Conservation (phyloP, 1,284 basidiomycete species). For the Meira miltonrushii region DNA sequence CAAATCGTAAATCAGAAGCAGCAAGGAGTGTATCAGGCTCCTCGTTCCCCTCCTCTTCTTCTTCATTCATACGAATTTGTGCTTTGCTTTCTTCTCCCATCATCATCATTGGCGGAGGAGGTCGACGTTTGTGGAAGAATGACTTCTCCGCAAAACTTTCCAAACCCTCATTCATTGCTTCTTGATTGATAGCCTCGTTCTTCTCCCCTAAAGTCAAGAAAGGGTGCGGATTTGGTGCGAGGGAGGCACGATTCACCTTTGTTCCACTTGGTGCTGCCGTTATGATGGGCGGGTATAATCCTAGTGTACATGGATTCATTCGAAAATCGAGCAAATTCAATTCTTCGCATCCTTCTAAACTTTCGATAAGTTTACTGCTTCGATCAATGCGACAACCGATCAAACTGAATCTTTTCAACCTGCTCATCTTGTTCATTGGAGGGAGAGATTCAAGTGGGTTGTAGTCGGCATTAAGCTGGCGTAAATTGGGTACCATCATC, state of each 20-base stretch:
- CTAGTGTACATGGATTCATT: conserved; percentile 47
- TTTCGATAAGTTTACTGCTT: conserved; percentile 30
- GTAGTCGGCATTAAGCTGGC: conserved; percentile 67
- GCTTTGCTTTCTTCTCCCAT: background rate
- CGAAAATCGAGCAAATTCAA: conserved; percentile 43
- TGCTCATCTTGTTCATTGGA: conserved; percentile 22
- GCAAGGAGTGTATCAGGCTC: conserved; percentile 18
- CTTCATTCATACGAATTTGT: background rate
- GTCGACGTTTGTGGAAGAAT: conserved; percentile 43
- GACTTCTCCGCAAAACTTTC: conserved; percentile 32
- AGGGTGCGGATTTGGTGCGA: conserved; percentile 44
- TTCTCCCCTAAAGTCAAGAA: conserved; percentile 26
- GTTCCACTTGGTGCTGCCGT: conserved; percentile 1
- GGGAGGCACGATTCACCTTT: conserved; percentile 1
- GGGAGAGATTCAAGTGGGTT: conserved; percentile 42
- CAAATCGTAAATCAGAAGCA: conserved; percentile 39
- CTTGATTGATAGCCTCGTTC: conserved; percentile 10
- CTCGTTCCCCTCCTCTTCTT: background rate
- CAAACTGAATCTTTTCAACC: conserved; percentile 43
- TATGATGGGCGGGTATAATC: conserved; percentile 46
- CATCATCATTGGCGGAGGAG: background rate
- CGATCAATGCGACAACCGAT: conserved; percentile 42
- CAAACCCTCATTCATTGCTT: conserved; percentile 21
- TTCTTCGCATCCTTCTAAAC: conserved; percentile 29
- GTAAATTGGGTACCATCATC: conserved; percentile 72